Base-by-base conservation (phyloP, 352 stramenopile genomes). In the Globisporangium splendens region DNA sequence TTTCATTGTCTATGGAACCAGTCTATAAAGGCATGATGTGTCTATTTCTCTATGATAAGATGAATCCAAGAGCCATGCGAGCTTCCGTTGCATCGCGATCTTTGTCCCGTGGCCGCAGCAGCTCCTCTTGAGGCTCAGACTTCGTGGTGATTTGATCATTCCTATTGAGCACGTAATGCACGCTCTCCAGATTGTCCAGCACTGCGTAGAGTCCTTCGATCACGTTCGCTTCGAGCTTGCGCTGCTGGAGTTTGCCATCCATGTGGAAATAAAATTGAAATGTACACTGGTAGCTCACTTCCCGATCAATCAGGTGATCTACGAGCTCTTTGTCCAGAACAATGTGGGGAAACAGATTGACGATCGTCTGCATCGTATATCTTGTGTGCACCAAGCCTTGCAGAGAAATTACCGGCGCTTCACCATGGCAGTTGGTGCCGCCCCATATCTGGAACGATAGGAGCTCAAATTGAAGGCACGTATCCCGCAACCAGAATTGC, bases 331-430 rank as follows among this genome's bases (percentile, higher is more conserved):
- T 28, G 46, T 51, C n/a, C 3, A 15, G 46, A 17, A 35, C 20
- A 33, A 51, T 51, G 24, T 51, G 46, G 11, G 46, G 46, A 22
- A 51, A 51, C 20, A 51, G 46, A 28, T 33, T 28, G 6, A 7
- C 46, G 46, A 51, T 51, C n/a, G 46, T 14, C 20, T 33, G 20
- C 24, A 35, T 18, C 20, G 46, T 51, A 51, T 51, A 51, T 22
- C n/a, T 33, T 35, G 46, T 51, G 12, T n/a, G 46, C 46, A 51
- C 11, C 24, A 17, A 5, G 8, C 46, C 46, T 51, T 51, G 46
- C 20, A 51, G 20, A 33, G 24, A 35, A 8, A 51, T 51, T 17
- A 51, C 14, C 18, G 24, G 20, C 28, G 46, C 46, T 5, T 51
- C 46, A n/a, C 20, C 15, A 10, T 51, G 12, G 14, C 18, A 14